A percentile compares a stretch with the other conserved stretches of the same genome.
These are phyloP conservation scores for Phaeotremella skinneri DNA, from an alignment of 768 basidiomycete genomes.

Conservation along the genomic window DNA sequence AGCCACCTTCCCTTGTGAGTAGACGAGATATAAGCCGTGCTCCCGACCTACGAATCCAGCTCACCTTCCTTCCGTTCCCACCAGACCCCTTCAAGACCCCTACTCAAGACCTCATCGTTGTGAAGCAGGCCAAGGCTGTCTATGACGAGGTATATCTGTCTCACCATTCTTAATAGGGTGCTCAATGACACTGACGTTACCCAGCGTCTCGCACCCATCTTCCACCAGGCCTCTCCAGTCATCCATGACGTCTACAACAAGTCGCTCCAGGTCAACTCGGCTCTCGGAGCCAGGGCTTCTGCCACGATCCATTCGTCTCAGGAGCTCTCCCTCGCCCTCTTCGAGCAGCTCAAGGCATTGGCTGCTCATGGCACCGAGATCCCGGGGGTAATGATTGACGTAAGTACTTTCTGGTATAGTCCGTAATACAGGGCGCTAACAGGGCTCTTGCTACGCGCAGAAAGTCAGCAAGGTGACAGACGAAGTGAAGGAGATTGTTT, in stretches of 20 bases:
- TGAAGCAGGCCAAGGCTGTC: slow-evolving; percentile 46
- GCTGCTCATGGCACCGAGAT: slow-evolving; percentile 40
- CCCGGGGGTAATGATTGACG: slow-evolving; percentile 37
- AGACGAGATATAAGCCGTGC: not conserved
- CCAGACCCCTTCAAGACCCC: slow-evolving; percentile 51
- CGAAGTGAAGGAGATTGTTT: slow-evolving; percentile 40
- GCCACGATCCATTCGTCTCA: slow-evolving; percentile 36
- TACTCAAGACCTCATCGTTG: slow-evolving; percentile 42
- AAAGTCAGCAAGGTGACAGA: slow-evolving; percentile 31
- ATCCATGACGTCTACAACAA: slow-evolving; percentile 36
- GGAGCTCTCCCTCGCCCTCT: slow-evolving; percentile 36
- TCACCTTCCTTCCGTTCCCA: not conserved
- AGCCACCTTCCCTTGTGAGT: slow-evolving; percentile 44
- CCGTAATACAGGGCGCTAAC: not conserved
- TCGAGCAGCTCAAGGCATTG: slow-evolving; percentile 43
- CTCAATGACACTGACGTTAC: not conserved
- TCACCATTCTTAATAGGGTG: not conserved
- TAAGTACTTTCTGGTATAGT: slow-evolving; percentile 7
- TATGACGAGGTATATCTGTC: slow-evolving; percentile 44
- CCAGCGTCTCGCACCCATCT: slow-evolving; percentile 38
- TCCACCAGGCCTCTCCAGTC: slow-evolving; percentile 37
- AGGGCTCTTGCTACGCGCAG: slow-evolving; percentile 22
- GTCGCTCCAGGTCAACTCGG: slow-evolving; percentile 44
- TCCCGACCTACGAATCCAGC: slow-evolving; percentile 3
- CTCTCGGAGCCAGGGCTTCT: slow-evolving; percentile 39